phyloP scores from a whole-genome alignment of 2,329 filamentous ascomycete species.

The Trichoderma sp. region DNA sequence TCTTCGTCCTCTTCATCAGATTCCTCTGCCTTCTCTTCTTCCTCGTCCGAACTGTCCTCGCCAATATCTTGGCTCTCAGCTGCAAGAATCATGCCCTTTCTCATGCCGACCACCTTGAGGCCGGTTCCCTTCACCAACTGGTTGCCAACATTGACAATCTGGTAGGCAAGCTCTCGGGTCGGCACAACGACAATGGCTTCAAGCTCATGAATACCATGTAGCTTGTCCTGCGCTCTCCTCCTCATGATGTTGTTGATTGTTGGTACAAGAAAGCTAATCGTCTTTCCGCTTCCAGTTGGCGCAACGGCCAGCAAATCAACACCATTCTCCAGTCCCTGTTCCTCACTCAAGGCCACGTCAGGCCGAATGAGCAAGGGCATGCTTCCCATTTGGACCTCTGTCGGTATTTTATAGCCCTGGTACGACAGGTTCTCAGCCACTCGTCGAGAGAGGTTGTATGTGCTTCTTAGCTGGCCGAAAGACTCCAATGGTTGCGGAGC shows the following conservation, averaged over 20 bases:
- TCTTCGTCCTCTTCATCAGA: constrained; percentile 33
- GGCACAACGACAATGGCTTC: constrained; percentile 74
- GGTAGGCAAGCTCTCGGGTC: constrained; percentile 74
- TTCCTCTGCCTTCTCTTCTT: constrained; percentile 39
- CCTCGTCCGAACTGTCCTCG: constrained; percentile 42
- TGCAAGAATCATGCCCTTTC: constrained; percentile 76
- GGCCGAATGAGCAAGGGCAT: constrained; percentile 74
- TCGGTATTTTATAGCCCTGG: constrained; percentile 87
- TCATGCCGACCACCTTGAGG: constrained; percentile 78
- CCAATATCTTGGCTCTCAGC: constrained; percentile 44
- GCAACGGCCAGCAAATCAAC: constrained; percentile 86
- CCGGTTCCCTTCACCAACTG: constrained; percentile 78
- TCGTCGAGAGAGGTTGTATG: constrained; percentile 72
- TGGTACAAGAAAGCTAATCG: constrained; percentile 87
- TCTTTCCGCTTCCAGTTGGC: constrained; percentile 96
- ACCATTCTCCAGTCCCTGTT: constrained; percentile 37
- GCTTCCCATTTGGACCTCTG: constrained; percentile 88
- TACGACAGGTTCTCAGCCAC: constrained; percentile 75
- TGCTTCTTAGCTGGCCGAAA: constrained; percentile 70
- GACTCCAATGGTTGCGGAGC: constrained; percentile 78
- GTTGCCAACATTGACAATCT: constrained; percentile 82
- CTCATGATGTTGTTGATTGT: constrained; percentile 74
- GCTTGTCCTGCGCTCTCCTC: constrained; percentile 50
- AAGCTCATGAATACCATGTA: constrained; percentile 48
- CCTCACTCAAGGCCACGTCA: constrained; percentile 48